Evolutionary conservation across 768 basidiomycete genomes (phyloP), one percentile per base, ranked within the genome.

Genomic region (Boletus reticuloceps): DNA sequence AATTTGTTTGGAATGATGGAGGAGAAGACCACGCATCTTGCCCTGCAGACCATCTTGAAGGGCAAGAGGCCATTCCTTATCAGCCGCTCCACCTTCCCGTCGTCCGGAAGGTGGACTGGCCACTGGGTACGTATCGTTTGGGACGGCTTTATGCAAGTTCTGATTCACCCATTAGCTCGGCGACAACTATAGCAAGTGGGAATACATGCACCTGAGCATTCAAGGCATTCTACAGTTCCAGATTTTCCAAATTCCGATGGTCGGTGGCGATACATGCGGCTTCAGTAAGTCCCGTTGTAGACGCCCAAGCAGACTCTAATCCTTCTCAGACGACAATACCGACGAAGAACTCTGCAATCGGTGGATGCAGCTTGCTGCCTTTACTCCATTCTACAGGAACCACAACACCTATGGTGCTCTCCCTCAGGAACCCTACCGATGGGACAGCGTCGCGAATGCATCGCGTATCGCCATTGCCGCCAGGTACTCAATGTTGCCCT

Each of bases 171-270:
- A 36, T 8, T 25, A 86, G 84, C 78, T 90, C 29, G 88, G 90
- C 1, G 90, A 92, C 69, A 91, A 91, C 64, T 83, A 76, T 66
- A 86, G 85, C 64, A 79, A 80, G 54, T 92, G 90, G 88, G 70
- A 81, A 47, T 89, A 86, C 70, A 78, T 91, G 77, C 75, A 80
- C 56, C 74, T 80, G 64, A 86, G 77, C 58, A 86, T 91, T 50
- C 82, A 90, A 72, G 89, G 88, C 17, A 74, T 89, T 20, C 77
- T 92, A 19, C 89, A 91, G 69, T 91, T 92, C 80, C 88, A 91
- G 69, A 72, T 91, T 16, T 91, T 86, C 79, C 85, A 88, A 61
- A 86, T 90, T 55, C 90, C 90, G 0, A 86, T 91, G 74, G 89
- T 91, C 17, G 91, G 90, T 20, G 86, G 89, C 4, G 90, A 93